Conservation (phyloP, 768 basidiomycete genomes). For the Leccinum imitatum region DNA sequence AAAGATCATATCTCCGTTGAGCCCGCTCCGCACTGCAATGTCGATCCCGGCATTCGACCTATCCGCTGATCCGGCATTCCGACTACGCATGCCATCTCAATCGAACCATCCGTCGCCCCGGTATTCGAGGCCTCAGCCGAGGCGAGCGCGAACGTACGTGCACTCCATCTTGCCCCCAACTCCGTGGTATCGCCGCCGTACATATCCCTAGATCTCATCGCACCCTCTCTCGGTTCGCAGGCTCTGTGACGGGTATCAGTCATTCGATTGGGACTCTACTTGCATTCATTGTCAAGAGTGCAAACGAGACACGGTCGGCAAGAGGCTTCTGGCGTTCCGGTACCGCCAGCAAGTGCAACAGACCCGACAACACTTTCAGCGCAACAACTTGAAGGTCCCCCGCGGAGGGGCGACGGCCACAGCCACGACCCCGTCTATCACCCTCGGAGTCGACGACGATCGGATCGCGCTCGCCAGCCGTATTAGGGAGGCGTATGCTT, state of each 20-base stretch:
- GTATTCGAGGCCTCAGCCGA: constrained; percentile 17
- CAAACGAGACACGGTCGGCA: constrained; percentile 28
- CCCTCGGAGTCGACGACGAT: constrained; percentile 3
- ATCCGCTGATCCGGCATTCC: constrained; percentile 19
- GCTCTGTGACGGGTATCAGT: constrained; percentile 26
- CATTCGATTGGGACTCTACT: constrained; percentile 18
- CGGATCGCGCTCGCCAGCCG: constrained; percentile 8
- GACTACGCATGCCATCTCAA: constrained; percentile 23
- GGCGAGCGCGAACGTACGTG: constrained; percentile 31
- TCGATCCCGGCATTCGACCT: constrained; percentile 9
- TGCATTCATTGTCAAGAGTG: constrained; percentile 31
- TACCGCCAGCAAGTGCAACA: constrained; percentile 16
- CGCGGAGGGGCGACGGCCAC: constrained; percentile 1
- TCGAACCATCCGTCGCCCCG: constrained; percentile 21
- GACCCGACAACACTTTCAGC: constrained; percentile 3
- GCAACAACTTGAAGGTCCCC: background rate
- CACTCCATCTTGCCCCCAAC: background rate
- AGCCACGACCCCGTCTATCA: background rate
- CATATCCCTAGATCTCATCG: constrained; percentile 6
- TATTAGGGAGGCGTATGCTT: constrained; percentile 18
- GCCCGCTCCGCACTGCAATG: constrained; percentile 27
- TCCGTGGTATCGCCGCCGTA: background rate
- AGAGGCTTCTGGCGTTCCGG: constrained; percentile 24
- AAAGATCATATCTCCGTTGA: constrained; percentile 32
- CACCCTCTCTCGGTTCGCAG: constrained; percentile 11